Evolutionary conservation across 1,284 basidiomycete genomes (phyloP), one percentile per base, ranked within the genome.

Genomic region (Caloboletus firmus): DNA sequence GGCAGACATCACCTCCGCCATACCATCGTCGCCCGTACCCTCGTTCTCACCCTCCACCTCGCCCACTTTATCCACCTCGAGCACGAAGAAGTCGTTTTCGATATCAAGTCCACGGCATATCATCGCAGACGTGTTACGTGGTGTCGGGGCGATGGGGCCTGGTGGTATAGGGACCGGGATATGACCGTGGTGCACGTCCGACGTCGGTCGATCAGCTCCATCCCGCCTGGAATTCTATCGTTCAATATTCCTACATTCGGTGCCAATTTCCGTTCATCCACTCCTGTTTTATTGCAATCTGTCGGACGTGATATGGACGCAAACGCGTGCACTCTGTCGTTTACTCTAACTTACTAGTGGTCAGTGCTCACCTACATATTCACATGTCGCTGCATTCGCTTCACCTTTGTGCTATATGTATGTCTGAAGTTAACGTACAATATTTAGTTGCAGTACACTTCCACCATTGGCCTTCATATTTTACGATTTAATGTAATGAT

Each of bases 61-160:
- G 7, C 57, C 62, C 1, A 34, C 31, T 0, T 20, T 48, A 17
- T 44, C 58, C 18, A 24, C 47, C 2, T 45, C 54, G 10, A 46
- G 44, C 11, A 15, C 45, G 24, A 68, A 53, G 37, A 62, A 44
- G 22, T 45, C 62, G 4, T 53, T 63, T 37, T 50, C 56, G 4
- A 45, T 58, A 2, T 45, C 59, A 32, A 51, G 32, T 13, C 45
- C 68, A 8, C 56, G 57, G 22, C 57, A 65, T 30, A 37, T 71
- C n/a, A 50, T 68, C n/a, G 45, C 57, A 2, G 64, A 67, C n/a
- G 49, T 72, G 24, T 18, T 68, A 3, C 70, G 67, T 17, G 65
- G 67, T 0, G 67, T 72, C 1, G 59, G 66, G 12, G 42, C 59
- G 30, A 58, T 71, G 8, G 62, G 67, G 34, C 34, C 56, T 3